Base-by-base conservation (phyloP, 2,329 filamentous ascomycete genomes). In the Pseudogymnoascus sp. region DNA sequence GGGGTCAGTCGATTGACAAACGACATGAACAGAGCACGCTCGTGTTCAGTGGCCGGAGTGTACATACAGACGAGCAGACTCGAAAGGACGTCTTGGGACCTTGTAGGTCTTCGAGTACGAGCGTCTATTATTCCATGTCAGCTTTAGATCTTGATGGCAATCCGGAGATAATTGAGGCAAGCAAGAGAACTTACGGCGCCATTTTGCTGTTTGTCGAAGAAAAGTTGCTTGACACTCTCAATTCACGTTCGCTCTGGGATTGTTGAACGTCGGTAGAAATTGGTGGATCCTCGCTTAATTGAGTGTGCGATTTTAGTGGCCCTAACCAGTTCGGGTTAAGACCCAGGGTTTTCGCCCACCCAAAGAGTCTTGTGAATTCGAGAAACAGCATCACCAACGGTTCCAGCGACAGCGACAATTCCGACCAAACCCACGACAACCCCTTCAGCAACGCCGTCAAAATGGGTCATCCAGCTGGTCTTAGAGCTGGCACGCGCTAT, bases 31-130 rank as follows among this genome's bases (percentile, higher is more conserved):
- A 90, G 90, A 96, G 91, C 92, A 92, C 90, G 92, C 93, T 96
- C 89, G 78, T 85, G 85, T 87, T 96, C 89, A 97, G 89, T 97
- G 94, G 93, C 89, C 92, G 86, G 86, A 77, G 72, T 73, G 39
- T 63, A 96, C 93, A 90, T 89, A 97, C 94, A 99, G 87, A 90
- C 94, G 94, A 84, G 94, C 94, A 82, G 92, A 93, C 90, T 97
- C 94, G 87, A 96, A 63, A 35, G 59, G 93, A 83, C 93, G 90
- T 82, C 89, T 86, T 77, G 93, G 92, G 85, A 96, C 92, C 89
- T 96, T 96, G 80, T 95, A 95, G 86, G 94, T 99, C 91, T 99
- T 99, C 79, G 90, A 95, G 85, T 97, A 96, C 74, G 88, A 89
- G 78, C 87, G 81, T 60, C 58, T 60, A 41, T 60, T 38, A 4